A percentile compares a stretch with the other conserved stretches of the same genome.
Conservation (phyloP, 495 filamentous ascomycete genomes). For the Lophiostoma macrostomum region DNA sequence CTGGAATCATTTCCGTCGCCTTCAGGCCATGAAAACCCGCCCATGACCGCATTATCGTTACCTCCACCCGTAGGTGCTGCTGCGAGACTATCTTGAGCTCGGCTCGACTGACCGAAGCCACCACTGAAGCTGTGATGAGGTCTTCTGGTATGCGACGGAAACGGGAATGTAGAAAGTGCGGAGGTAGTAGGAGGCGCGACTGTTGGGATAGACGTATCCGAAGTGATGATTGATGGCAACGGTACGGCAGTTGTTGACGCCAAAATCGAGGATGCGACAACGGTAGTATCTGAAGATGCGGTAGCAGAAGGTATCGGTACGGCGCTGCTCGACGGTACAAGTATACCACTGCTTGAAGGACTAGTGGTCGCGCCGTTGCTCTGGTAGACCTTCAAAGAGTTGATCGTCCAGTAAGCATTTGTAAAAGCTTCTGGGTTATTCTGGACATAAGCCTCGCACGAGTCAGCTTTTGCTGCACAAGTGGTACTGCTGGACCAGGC, state of each 20-base stretch:
- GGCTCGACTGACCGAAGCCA: too few relatives aligned
- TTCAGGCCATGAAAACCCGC: neutral
- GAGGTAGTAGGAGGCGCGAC: too few relatives aligned
- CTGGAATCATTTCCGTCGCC: neutral
- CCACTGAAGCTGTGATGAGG: too few relatives aligned
- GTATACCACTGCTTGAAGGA: neutral
- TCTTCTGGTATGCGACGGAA: too few relatives aligned
- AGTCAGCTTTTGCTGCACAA: constrained; percentile 28
- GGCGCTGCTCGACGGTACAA: neutral
- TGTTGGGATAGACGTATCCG: too few relatives aligned
- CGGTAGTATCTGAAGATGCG: neutral
- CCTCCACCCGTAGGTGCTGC: neutral
- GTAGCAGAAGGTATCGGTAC: neutral
- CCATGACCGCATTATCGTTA: neutral
- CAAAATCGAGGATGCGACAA: too few relatives aligned
- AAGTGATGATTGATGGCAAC: too few relatives aligned
- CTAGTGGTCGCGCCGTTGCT: neutral
- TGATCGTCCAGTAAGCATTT: constrained; percentile 39
- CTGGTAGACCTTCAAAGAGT: constrained; percentile 35
- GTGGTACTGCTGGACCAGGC: constrained; percentile 26
- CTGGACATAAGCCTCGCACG: constrained; percentile 37
- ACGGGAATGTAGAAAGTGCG: too few relatives aligned
- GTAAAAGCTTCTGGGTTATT: constrained; percentile 37
- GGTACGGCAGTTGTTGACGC: too few relatives aligned
- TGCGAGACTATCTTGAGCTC: neutral